Evolutionary conservation across 768 basidiomycete genomes (phyloP).

Genomic region (Pisolithus tinctorius): DNA sequence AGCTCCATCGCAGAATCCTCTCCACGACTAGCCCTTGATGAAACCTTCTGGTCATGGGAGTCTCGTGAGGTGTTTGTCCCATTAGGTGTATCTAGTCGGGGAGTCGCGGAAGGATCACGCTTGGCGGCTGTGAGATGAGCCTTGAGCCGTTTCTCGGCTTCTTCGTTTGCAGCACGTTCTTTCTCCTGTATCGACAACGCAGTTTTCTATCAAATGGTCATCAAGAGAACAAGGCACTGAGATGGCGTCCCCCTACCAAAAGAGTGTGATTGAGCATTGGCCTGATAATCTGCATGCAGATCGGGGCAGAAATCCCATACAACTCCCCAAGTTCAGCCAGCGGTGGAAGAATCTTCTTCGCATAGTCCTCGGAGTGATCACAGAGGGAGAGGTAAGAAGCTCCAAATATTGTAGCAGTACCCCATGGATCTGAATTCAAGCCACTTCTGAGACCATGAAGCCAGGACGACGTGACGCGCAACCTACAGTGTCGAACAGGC

Average conservation of each 20-base stretch:
- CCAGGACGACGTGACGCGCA: slow-evolving; percentile 9
- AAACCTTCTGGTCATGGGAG: slow-evolving; percentile 15
- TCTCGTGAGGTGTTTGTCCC: slow-evolving; percentile 25
- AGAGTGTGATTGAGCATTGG: slow-evolving; percentile 65
- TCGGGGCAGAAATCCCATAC: slow-evolving; percentile 77
- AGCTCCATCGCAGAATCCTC: slow-evolving; percentile 52
- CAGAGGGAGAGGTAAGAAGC: slow-evolving; percentile 66
- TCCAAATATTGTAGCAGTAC: slow-evolving; percentile 91
- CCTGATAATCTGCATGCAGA: slow-evolving; percentile 92
- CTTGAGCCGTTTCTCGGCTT: slow-evolving; percentile 75
- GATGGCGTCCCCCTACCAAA: slow-evolving; percentile 37
- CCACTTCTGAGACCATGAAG: slow-evolving; percentile 14
- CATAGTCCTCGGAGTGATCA: slow-evolving; percentile 66
- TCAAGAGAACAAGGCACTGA: background rate
- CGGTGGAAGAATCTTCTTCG: slow-evolving; percentile 65
- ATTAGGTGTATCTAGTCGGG: slow-evolving; percentile 62
- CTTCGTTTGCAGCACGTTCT: slow-evolving; percentile 62
- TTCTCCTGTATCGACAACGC: slow-evolving; percentile 63
- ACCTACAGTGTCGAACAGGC: slow-evolving; percentile 84
- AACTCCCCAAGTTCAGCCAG: slow-evolving; percentile 63
- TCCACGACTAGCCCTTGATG: slow-evolving; percentile 24
- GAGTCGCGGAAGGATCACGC: slow-evolving; percentile 55
- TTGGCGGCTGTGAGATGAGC: slow-evolving; percentile 68
- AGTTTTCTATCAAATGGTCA: slow-evolving; percentile 35
- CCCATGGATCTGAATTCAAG: slow-evolving; percentile 67